These are phyloP conservation scores for Cryptococcus neoformans DNA, from an alignment of 1,284 basidiomycete genomes.

Conservation along the genomic window DNA sequence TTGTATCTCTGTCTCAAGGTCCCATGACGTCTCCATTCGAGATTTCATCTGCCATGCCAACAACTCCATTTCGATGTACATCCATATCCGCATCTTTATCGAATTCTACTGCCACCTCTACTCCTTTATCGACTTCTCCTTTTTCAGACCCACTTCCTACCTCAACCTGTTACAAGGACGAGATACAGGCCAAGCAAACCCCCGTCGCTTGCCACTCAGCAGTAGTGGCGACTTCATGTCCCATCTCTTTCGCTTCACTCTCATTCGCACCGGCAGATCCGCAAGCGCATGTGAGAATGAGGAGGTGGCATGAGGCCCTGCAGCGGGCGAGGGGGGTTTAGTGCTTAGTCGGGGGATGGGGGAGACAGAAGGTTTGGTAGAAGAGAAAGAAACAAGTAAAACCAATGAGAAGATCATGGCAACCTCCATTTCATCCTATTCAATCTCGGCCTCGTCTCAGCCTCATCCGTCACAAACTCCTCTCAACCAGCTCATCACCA, in stretches of 20 bases:
- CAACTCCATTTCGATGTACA: too few relatives aligned
- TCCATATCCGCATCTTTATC: too few relatives aligned
- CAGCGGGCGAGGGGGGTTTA: conserved; percentile 46
- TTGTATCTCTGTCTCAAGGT: too few relatives aligned
- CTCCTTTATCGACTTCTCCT: conserved; percentile 1
- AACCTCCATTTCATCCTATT: too few relatives aligned
- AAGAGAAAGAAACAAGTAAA: neutral
- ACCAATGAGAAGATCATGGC: conserved; percentile 19
- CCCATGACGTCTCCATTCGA: too few relatives aligned
- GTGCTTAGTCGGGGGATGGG: conserved; percentile 13
- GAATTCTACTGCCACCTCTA: conserved; percentile 2
- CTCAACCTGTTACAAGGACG: neutral
- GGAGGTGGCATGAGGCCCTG: conserved; percentile 38
- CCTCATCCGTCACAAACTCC: too few relatives aligned
- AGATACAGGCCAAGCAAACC: conserved; percentile 17
- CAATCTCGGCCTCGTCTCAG: too few relatives aligned
- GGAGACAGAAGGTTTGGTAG: conserved; percentile 7
- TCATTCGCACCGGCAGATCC: too few relatives aligned
- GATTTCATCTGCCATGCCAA: conserved; percentile 8
- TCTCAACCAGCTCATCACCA: too few relatives aligned
- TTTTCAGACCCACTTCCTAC: neutral
- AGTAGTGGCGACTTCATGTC: conserved; percentile 44
- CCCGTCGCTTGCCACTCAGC: conserved; percentile 48
- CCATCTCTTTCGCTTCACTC: conserved; percentile 3
- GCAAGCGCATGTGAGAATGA: neutral